Base-by-base conservation (phyloP, 345 rosid genomes). In the Eucalyptus globulus region DNA sequence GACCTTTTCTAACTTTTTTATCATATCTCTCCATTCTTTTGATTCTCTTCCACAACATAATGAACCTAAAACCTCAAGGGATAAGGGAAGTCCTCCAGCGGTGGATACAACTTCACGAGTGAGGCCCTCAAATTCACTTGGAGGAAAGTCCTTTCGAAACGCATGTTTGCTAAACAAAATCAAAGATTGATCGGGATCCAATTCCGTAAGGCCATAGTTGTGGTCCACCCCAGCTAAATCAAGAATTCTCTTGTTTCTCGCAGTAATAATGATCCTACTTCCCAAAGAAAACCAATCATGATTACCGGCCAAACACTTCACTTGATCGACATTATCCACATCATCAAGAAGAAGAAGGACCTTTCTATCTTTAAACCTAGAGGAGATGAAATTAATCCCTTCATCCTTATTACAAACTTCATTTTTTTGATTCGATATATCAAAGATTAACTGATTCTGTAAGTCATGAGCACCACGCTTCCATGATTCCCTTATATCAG, bases 331-430 rank as follows among this genome's bases (percentile, higher is more conserved):
- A 13, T 88, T 3, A 81, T 88, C 90, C 11, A 88, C 87, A 16
- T 88, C 87, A 83, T 51, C 89, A 50, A 58, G 90, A 87, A 88
- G 67, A 83, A 88, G 37, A 58, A 88, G 91, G 43, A 49, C 80
- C 87, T 90, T 92, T 89, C 26, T 81, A 88, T 21, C 67, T 87
- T 87, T 89, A 91, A 87, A 86, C 89, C 27, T 86, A 4, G 21
- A 65, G 10, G 37, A n/a, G 37, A 65, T 65, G 19, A n/a, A n/a
- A 1, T 14, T n/a, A 65, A 5, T n/a, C 37, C 37, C 76, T 65
- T 7, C 37, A 29, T n/a, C 10, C 37, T 14, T 5, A 14, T 29
- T 1, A n/a, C 0, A 0, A n/a, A 14, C 76, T 65, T 4, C 21
- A n/a, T 7, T n/a, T 14, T n/a, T 12, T 4, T 11, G 5, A 4